Evolutionary conservation across 257 asterid genomes (phyloP).

Genomic region (Datura wrightii): DNA sequence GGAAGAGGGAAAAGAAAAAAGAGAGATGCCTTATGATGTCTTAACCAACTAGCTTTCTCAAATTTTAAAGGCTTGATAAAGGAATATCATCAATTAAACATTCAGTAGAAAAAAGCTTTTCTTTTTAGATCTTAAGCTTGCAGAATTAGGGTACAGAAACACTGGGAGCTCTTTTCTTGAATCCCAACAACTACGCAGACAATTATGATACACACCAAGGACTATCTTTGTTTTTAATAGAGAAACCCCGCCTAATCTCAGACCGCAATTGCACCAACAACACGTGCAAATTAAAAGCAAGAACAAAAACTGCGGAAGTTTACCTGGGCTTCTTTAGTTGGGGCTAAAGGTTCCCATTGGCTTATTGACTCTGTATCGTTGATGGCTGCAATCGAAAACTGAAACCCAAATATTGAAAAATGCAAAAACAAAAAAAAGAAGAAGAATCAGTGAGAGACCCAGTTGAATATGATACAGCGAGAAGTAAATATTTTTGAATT

Average conservation of each 20-base stretch:
- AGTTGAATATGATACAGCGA: conserved; percentile 10
- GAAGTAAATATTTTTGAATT: neutral
- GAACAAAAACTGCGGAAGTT: conserved; percentile 27
- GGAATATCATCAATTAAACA: neutral
- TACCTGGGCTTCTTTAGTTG: conserved; percentile 98
- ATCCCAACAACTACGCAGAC: conserved; percentile 21
- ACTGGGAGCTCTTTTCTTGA: conserved; percentile 6
- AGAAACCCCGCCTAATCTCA: neutral
- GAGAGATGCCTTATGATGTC: neutral
- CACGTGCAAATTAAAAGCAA: neutral
- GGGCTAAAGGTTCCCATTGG: conserved; percentile 91
- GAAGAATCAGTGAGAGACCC: neutral
- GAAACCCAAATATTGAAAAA: conserved; percentile 40
- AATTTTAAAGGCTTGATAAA: neutral
- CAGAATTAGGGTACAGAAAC: conserved; percentile 22
- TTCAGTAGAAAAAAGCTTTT: neutral
- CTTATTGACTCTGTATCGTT: conserved; percentile 79
- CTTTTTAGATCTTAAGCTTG: neutral
- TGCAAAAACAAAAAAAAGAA: neutral
- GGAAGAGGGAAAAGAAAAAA: neutral
- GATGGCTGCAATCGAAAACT: conserved; percentile 94
- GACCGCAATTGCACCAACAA: neutral
- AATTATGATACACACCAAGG: neutral
- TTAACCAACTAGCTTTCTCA: neutral
- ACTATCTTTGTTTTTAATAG: neutral